Base-by-base conservation (phyloP, 805 yeast species). In the Teunomyces barrocoloradensis region DNA sequence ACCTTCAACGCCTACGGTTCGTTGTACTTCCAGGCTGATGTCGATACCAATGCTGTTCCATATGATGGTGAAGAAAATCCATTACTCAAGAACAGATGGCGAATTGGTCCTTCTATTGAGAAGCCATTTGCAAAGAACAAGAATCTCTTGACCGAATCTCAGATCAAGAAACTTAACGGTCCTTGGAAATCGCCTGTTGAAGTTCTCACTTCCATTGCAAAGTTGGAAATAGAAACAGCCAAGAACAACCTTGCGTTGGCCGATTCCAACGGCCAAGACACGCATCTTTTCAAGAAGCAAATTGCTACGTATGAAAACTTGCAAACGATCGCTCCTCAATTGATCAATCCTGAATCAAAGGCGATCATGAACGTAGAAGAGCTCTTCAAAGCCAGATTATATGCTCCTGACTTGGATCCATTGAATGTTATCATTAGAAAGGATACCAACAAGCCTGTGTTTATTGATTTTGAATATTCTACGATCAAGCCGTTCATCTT, bases 81-180 rank as follows among this genome's bases (percentile, higher is more conserved):
- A 6, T 68, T 65, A 30, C 68, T 87, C 41, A 70, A 72, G 45
- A 76, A 79, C 52, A 80, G 96, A 70, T 91, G 96, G 95, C 78
- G 85, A 61, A 82, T 92, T 55, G 98, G 99, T 5, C 94, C 96
- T n/a, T 79, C 88, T 20, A 82, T 81, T 27, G 97, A 92, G 65
- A 78, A 86, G 54, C 78, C 81, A 11, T 87, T 83, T 63, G 84
- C 90, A 79, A 87, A 85, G 64, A 79, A 82, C 54, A 84, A 84
- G 61, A 67, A 68, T 34, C 68, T 74, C 38, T 64, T 87, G 55
- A 71, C 77, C n/a, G 74, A 75, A 32, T 74, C 71, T 36, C 75
- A 74, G 45, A 67, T 80, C 44, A 74, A 72, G 45, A 69, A 75
- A 47, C 72, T 66, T 44, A 70, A 81, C 45, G 98, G 98, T 1